Base-by-base conservation (phyloP, 2,329 filamentous ascomycete species). In the Epichloe hybrida region DNA sequence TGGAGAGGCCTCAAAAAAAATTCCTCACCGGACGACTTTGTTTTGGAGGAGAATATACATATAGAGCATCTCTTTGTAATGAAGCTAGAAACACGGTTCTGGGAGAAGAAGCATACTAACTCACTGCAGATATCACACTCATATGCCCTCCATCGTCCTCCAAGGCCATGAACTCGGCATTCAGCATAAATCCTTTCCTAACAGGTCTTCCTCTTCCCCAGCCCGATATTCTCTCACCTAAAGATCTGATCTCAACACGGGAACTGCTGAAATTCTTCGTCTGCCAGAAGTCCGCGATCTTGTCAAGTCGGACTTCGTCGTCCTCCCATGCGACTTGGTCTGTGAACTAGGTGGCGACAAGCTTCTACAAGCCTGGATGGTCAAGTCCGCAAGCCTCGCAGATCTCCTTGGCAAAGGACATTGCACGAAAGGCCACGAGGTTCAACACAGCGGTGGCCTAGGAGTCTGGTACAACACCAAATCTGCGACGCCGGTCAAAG, bases 391-490 rank as follows among this genome's bases (percentile, higher is more conserved):
- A 15, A 86, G 83, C 38, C 73, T 91, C 66, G 77, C 68, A 58
- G 80, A 71, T 68, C 73, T 76, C 13, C 75, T 83, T 3, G 78
- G 74, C 13, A 74, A 77, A 38, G 55, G 58, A 3, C 61, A 60
- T 17, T 65, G 70, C 15, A 63, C 67, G 17, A 68, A 69, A 7
- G 67, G 63, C 2, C 59, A 63, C 13, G 64, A 64, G 42, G 62
- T 62, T 48, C 61, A 62, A 27, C 75, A 80, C 54, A 85, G 85
- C 66, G 89, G 90, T 41, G 93, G 88, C 1, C 72, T 97, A 38
- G 84, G 86, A 5, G 86, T 98, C 1, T 97, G 86, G 82, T 97
- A 96, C 66, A 81, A 91, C 61, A 95, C 89, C 2, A 88, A 88
- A 63, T 68, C 71, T 2, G 85, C 54, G 17, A 81, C 80, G 5